Conservation (phyloP, 495 filamentous ascomycete genomes). For the Aspergillus hancockii region DNA sequence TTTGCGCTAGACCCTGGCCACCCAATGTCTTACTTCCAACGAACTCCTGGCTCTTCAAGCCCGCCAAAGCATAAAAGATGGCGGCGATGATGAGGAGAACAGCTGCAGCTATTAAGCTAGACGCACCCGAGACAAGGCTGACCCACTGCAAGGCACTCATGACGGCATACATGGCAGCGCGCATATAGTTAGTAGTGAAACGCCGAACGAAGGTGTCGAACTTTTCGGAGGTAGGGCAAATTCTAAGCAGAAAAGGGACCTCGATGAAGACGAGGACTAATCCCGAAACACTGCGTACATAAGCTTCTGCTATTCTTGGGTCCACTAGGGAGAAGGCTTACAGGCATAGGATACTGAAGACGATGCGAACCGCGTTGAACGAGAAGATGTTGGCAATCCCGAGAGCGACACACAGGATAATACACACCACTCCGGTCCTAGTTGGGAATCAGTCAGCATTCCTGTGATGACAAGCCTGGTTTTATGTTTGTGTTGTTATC, state of each 20-base stretch:
- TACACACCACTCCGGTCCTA: constrained; percentile 93
- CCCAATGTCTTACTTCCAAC: constrained; percentile 96
- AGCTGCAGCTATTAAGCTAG: constrained; percentile 82
- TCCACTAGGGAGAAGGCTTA: constrained; percentile 46
- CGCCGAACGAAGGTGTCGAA: constrained; percentile 91
- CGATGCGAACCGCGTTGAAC: constrained; percentile 62
- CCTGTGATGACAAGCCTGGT: neutral
- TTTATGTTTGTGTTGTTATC: constrained; percentile 13
- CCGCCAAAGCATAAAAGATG: constrained; percentile 81
- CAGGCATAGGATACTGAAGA: constrained; percentile 86
- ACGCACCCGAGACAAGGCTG: constrained; percentile 59
- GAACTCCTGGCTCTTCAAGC: constrained; percentile 88
- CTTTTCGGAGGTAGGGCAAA: constrained; percentile 88
- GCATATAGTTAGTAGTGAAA: constrained; percentile 95
- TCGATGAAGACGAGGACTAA: constrained; percentile 96
- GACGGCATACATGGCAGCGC: constrained; percentile 81
- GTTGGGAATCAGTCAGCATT: constrained; percentile 11
- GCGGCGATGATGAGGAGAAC: constrained; percentile 76
- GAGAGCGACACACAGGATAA: constrained; percentile 92
- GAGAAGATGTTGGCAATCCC: constrained; percentile 91
- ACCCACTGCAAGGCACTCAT: constrained; percentile 86
- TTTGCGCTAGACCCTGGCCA: constrained; percentile 91
- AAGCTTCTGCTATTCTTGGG: constrained; percentile 6
- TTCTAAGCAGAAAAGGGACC: constrained; percentile 91
- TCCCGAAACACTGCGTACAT: constrained; percentile 61